phyloP scores from a whole-genome alignment of 257 asterid species.

The Solanum chilense region DNA sequence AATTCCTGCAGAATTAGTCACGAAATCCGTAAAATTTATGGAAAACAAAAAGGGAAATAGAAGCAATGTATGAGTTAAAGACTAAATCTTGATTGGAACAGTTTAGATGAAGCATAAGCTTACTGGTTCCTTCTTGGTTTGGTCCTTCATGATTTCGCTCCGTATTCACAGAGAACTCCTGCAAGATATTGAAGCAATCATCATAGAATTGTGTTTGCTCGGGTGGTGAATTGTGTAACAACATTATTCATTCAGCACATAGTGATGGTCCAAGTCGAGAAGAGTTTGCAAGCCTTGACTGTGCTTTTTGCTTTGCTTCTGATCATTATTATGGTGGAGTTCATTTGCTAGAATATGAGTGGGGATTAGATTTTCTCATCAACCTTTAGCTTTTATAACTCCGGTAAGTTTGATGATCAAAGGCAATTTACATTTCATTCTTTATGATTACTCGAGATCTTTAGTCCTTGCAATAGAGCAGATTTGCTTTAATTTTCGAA shows the following conservation, averaged over 20 bases:
- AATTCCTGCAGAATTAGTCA: too few relatives aligned
- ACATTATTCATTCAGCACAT: neutral
- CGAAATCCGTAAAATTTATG: too few relatives aligned
- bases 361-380: neutral
- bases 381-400: neutral
- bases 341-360: neutral
- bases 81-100: neutral
- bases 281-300: neutral
- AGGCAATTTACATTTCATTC: neutral
- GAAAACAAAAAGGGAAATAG: too few relatives aligned
- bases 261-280: neutral
- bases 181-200: constrained; percentile 3
- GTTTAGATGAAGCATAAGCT: constrained; percentile 6
- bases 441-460: neutral
- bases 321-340: neutral
- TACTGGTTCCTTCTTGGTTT: constrained; percentile 33
- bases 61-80: neutral
- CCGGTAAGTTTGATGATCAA: neutral
- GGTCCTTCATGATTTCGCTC: constrained; percentile 28
- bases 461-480: neutral
- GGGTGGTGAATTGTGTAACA: neutral
- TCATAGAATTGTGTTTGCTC: neutral
- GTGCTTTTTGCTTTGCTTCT: neutral
- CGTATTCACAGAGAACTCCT: constrained; percentile 28
- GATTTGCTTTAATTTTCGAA: too few relatives aligned